These are phyloP conservation scores for Psilocybe cyanescens DNA, from an alignment of 768 basidiomycete genomes.

Conservation along the genomic window DNA sequence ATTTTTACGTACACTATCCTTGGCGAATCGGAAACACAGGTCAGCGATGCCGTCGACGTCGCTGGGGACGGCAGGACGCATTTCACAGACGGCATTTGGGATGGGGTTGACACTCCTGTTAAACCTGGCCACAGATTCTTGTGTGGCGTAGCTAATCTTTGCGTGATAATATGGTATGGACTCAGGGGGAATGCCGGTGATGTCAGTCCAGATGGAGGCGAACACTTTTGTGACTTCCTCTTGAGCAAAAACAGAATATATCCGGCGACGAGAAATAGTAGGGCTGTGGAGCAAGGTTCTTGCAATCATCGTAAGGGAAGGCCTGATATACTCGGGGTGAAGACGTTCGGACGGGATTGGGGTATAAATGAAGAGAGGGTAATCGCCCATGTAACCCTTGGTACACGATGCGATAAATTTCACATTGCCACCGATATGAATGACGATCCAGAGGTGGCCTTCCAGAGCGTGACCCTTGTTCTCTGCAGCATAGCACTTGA, in stretches of 20 bases:
- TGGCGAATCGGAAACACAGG: conserved; percentile 61
- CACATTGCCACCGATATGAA: conserved; percentile 28
- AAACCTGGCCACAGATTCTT: conserved; percentile 33
- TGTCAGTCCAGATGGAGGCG: conserved; percentile 47
- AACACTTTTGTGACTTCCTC: conserved; percentile 51
- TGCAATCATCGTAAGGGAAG: conserved; percentile 47
- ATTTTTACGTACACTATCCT: conserved; percentile 52
- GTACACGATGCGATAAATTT: conserved; percentile 66
- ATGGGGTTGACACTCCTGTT: conserved; percentile 17
- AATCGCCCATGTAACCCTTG: conserved; percentile 53
- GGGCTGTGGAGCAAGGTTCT: conserved; percentile 35
- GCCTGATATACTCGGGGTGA: conserved; percentile 34
- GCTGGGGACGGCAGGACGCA: conserved; percentile 45
- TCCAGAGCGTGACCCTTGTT: conserved; percentile 13
- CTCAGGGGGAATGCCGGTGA: conserved; percentile 42
- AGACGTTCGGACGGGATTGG: conserved; percentile 45
- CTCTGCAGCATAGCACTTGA: conserved; percentile 27
- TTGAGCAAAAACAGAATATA: conserved; percentile 71
- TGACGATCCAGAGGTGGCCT: conserved; percentile 40
- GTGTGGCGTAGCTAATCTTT: conserved; percentile 58
- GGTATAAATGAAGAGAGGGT: conserved; percentile 70
- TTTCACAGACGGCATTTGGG: conserved; percentile 26
- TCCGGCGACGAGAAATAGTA: conserved; percentile 28
- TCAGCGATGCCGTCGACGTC: conserved; percentile 45
- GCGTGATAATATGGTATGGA: conserved; percentile 64